Conservation (phyloP, 2,329 filamentous ascomycete genomes). For the Arthrobotrys megalospora region DNA sequence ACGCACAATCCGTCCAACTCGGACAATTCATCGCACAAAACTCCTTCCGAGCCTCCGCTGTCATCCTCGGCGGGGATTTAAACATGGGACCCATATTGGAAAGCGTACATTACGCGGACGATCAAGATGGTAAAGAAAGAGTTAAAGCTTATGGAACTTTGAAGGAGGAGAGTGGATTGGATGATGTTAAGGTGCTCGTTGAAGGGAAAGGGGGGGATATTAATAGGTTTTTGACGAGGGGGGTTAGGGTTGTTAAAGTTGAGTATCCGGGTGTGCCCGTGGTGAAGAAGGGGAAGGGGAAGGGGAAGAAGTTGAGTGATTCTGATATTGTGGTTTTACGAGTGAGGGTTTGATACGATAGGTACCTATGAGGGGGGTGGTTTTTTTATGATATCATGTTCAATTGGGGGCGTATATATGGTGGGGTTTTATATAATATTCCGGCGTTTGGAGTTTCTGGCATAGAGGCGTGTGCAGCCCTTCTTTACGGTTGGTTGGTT, state of each 20-base stretch:
- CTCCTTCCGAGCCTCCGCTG: constrained; percentile 52
- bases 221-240: constrained; percentile 53
- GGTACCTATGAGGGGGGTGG: too few relatives aligned
- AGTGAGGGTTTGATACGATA: constrained; percentile 38
- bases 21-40: constrained; percentile 58
- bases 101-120: constrained; percentile 51
- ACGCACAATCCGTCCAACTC: constrained; percentile 50
- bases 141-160: constrained; percentile 48
- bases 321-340: constrained; percentile 54
- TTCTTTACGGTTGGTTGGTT: constrained; percentile 24
- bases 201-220: constrained; percentile 58
- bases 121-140: constrained; percentile 48
- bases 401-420: neutral
- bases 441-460: constrained; percentile 51
- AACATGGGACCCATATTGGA: constrained; percentile 58
- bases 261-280: constrained; percentile 49
- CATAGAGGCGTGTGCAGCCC: constrained; percentile 39
- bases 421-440: constrained; percentile 2
- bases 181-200: constrained; percentile 53
- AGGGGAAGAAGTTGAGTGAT: constrained; percentile 57
- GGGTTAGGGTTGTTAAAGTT: constrained; percentile 42
- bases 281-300: constrained; percentile 35
- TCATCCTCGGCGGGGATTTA: constrained; percentile 50
- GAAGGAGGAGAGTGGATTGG: constrained; percentile 47
- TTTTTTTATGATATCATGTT: constrained; percentile 1